Conservation (phyloP, 2,329 filamentous ascomycete species). For the Emydomyces testavorans region DNA sequence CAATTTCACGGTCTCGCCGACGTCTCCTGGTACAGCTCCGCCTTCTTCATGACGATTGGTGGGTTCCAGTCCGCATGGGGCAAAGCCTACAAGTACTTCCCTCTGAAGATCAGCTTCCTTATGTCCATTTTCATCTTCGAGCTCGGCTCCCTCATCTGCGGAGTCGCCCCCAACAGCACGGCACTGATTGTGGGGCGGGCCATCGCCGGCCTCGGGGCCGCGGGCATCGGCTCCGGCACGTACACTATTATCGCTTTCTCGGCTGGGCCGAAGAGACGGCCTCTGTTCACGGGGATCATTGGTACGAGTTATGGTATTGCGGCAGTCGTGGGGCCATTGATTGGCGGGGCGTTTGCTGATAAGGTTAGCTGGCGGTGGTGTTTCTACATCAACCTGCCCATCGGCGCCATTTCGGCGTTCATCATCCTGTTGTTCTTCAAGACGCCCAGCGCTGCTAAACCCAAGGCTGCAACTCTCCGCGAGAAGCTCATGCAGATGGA, state of each 20-base stretch:
- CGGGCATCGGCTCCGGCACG: conserved; percentile 30
- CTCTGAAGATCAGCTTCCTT: conserved; percentile 35
- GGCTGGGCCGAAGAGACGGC: conserved; percentile 31
- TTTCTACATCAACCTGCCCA: conserved; percentile 32
- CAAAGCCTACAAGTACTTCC: conserved; percentile 34
- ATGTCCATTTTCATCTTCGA: conserved; percentile 32
- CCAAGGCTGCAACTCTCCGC: conserved; percentile 16
- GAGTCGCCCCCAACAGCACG: conserved; percentile 27
- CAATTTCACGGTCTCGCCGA: conserved; percentile 37
- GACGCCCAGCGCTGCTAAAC: background rate
- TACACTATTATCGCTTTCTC: conserved; percentile 34
- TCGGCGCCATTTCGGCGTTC: conserved; percentile 22
- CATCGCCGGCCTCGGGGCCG: conserved; percentile 30
- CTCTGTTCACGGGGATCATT: conserved; percentile 27
- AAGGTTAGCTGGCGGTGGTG: conserved; percentile 36
- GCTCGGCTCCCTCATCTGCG: conserved; percentile 32
- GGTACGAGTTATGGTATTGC: conserved; percentile 33
- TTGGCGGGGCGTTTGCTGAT: conserved; percentile 36
- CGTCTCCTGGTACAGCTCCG: conserved; percentile 39
- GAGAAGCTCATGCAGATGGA: conserved; percentile 29
- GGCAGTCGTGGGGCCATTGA: conserved; percentile 6
- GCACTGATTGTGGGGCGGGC: conserved; percentile 33
- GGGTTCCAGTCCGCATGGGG: conserved; percentile 34
- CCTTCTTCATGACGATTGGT: conserved; percentile 34
- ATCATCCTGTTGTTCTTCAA: conserved; percentile 21